Percentiles rank a stretch among this genome's conserved stretches.
These are phyloP conservation scores for Tetrapisispora arboricola DNA, from an alignment of 805 yeast species.

Conservation along the genomic window DNA sequence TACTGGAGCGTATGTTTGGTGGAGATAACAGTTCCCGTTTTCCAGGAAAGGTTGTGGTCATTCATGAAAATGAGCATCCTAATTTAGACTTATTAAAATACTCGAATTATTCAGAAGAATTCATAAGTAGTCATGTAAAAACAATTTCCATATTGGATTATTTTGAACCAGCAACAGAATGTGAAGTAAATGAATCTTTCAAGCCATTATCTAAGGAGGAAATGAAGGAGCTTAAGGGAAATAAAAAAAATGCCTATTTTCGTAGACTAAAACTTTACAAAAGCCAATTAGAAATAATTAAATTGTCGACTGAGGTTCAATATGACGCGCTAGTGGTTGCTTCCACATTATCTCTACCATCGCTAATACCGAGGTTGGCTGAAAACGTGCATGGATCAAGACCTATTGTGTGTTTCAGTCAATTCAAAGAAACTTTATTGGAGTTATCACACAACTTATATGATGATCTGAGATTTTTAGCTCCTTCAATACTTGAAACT, in stretches of 20 bases:
- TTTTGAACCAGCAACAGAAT: constrained; percentile 55
- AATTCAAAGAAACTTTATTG: constrained; percentile 68
- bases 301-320: constrained; percentile 38
- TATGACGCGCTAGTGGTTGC: constrained; percentile 73
- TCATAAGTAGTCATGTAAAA: constrained; percentile 46
- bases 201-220: constrained; percentile 38
- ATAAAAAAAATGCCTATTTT: constrained; percentile 55
- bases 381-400: constrained; percentile 73
- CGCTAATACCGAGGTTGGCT: constrained; percentile 51
- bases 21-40: constrained; percentile 11
- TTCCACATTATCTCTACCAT: constrained; percentile 59
- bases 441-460: constrained; percentile 58
- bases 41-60: constrained; percentile 55
- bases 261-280: constrained; percentile 47
- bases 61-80: constrained; percentile 91
- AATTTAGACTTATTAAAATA: constrained; percentile 62
- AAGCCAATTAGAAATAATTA: constrained; percentile 35
- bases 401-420: constrained; percentile 74
- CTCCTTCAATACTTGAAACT: constrained; percentile 75
- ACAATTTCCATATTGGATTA: constrained; percentile 71
- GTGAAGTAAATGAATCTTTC: constrained; percentile 36
- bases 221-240: constrained; percentile 43
- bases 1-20: constrained; percentile 81
- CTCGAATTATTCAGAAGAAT: constrained; percentile 50
- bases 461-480: constrained; percentile 59